A percentile compares a stretch with the other conserved stretches of the same genome.
Evolutionary conservation across 2,329 filamentous ascomycete genomes (phyloP).

Genomic region (Alternaria postmessia): DNA sequence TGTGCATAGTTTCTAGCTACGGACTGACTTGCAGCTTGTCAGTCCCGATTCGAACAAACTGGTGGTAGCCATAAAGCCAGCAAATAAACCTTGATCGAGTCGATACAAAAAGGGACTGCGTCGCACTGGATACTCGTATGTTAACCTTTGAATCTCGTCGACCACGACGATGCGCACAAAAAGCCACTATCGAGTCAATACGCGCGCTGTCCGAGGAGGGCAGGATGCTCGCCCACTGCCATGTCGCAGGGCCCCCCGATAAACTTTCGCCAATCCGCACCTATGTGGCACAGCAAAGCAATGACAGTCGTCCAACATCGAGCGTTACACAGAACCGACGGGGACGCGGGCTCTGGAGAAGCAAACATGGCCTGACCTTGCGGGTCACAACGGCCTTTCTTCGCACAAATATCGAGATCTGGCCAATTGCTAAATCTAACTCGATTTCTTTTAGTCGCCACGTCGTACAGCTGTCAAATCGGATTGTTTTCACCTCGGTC

Average conservation of each 20-base stretch:
- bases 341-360: slow-evolving; percentile 7
- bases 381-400: slow-evolving; percentile 16
- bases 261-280: slow-evolving; percentile 25
- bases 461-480: slow-evolving; percentile 5
- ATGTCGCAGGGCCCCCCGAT: slow-evolving; percentile 14
- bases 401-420: slow-evolving; percentile 13
- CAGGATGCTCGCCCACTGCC: slow-evolving; percentile 9
- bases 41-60: slow-evolving; percentile 18
- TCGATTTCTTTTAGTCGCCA: slow-evolving; percentile 17
- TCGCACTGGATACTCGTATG: slow-evolving; percentile 13
- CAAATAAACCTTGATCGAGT: slow-evolving; percentile 19
- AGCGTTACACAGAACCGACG: slow-evolving; percentile 18
- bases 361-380: slow-evolving; percentile 22
- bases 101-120: slow-evolving; percentile 14
- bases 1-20: background rate
- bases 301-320: slow-evolving; percentile 11
- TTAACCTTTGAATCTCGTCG: slow-evolving; percentile 14
- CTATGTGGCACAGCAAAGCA: slow-evolving; percentile 32
- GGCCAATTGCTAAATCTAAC: slow-evolving; percentile 8
- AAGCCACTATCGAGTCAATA: slow-evolving; percentile 30
- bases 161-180: slow-evolving; percentile 15
- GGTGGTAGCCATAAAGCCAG: slow-evolving; percentile 19
- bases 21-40: slow-evolving; percentile 27
- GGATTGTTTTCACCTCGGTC: slow-evolving; percentile 15
- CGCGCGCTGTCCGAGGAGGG: slow-evolving; percentile 15